Percentiles rank a stretch among this genome's conserved stretches.
These are phyloP conservation scores for Beauveria bassiana DNA, from an alignment of 2,329 filamentous ascomycete genomes.

Conservation along the genomic window DNA sequence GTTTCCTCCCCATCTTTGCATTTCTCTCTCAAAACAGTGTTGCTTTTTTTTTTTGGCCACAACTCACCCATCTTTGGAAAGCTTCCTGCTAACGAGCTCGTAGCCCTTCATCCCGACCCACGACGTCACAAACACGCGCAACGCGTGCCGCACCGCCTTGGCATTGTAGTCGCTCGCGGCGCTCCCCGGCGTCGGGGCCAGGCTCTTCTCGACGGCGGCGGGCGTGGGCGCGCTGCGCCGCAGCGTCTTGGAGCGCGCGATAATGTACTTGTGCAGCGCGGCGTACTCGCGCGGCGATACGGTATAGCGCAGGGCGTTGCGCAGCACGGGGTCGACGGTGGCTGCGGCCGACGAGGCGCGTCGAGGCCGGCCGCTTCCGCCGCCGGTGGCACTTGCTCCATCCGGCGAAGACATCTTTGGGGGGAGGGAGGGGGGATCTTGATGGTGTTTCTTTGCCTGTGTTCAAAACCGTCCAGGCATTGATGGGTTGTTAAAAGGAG, in stretches of 20 bases:
- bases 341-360: slow-evolving; percentile 15
- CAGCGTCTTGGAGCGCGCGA: slow-evolving; percentile 60
- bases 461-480: neutral
- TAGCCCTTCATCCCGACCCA: slow-evolving; percentile 56
- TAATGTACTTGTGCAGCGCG: slow-evolving; percentile 71
- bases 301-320: slow-evolving; percentile 81
- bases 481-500: neutral
- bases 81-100: slow-evolving; percentile 41
- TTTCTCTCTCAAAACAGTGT: too few species aligned
- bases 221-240: slow-evolving; percentile 48
- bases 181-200: slow-evolving; percentile 22
- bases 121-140: slow-evolving; percentile 62
- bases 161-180: slow-evolving; percentile 55
- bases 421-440: too few species aligned
- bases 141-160: slow-evolving; percentile 60
- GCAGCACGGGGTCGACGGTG: slow-evolving; percentile 60
- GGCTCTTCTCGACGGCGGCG: slow-evolving; percentile 39
- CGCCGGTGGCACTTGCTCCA: neutral
- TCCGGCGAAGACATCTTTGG: neutral
- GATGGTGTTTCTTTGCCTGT: neutral
- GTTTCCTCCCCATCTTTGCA: too few species aligned
- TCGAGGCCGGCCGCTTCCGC: neutral
- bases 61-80: slow-evolving; percentile 41
- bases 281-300: slow-evolving; percentile 82
- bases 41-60: neutral